Evolutionary conservation across 768 basidiomycete species (phyloP).

Genomic region (Xerocomellus chrysenteron): DNA sequence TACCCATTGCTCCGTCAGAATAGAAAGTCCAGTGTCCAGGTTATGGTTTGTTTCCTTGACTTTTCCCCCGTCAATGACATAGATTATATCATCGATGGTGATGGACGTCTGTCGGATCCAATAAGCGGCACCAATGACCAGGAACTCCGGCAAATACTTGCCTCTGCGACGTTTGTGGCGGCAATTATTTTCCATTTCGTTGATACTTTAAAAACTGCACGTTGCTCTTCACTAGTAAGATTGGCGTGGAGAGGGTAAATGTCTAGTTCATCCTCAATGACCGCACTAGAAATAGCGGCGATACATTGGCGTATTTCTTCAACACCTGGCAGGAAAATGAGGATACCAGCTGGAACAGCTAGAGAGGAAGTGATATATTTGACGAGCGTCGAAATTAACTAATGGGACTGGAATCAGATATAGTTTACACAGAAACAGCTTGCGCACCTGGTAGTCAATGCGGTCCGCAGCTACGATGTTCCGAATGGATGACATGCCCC

Average conservation of each 20-base stretch:
- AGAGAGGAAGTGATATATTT: conserved; percentile 55
- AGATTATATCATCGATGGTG: conserved; percentile 86
- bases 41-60: conserved; percentile 82
- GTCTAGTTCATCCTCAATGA: conserved; percentile 38
- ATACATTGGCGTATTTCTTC: conserved; percentile 83
- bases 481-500: conserved; percentile 53
- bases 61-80: conserved; percentile 81
- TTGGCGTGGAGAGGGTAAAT: conserved; percentile 88
- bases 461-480: conserved; percentile 57
- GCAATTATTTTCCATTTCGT: conserved; percentile 80
- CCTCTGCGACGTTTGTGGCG: conserved; percentile 91
- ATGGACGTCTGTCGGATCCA: conserved; percentile 67
- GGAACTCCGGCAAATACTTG: conserved; percentile 26
- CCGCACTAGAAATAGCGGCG: conserved; percentile 46
- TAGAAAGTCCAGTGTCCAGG: conserved; percentile 67
- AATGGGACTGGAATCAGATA: neutral
- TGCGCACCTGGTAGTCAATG: conserved; percentile 68
- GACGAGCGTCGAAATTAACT: conserved; percentile 70
- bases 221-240: conserved; percentile 81
- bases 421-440: neutral
- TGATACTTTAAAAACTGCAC: conserved; percentile 64
- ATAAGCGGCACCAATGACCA: neutral
- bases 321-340: conserved; percentile 90
- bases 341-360: conserved; percentile 56
- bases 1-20: conserved; percentile 77